Base-by-base conservation (phyloP, 768 basidiomycete genomes). In the Phaffia tasmanica region DNA sequence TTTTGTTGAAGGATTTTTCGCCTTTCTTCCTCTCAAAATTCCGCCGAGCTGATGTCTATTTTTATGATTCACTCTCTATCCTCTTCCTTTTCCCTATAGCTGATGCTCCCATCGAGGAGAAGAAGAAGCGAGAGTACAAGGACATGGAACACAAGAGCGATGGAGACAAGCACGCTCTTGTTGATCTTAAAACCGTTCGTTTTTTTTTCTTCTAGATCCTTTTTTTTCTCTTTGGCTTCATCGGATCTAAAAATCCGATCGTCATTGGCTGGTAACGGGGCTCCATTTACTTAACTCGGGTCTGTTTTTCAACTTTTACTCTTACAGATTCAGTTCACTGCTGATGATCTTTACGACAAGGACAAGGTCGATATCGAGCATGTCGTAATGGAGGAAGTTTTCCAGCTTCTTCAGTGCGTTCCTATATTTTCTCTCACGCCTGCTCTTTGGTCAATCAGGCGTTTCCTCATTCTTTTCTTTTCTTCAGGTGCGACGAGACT, bases 301-400 rank as follows among this genome's bases (percentile, higher is more conserved):
- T n/a, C n/a, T n/a, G n/a, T n/a, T n/a, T n/a, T n/a, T n/a, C n/a
- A n/a, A n/a, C n/a, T n/a, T n/a, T n/a, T n/a, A n/a, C n/a, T n/a
- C n/a, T n/a, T n/a, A n/a, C 69, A 76, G 75, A 77, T 77, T 69
- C 72, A 74, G 55, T 76, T 77, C 72, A 77, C 76, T 54, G 75
- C 74, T 64, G 71, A 72, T 72, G 76, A 77, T 70, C 67, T 77
- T 59, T 97, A 95, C 77, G 92, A 95, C 79, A 94, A 94, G 80
- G 94, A 98, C 79, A 98, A 98, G 81, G 94, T 98, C 78, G 94
- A 98, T 78, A 81, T 98, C 68, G 94, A 97, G 81, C 93, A 91
- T 25, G 86, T 98, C 72, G 86, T 89, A 70, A 87, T 98, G 76
- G 90, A 91, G 72, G 94, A 97, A 73, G 93, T 97, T 76, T 91